Percentiles rank a stretch among this genome's conserved stretches.
These are phyloP conservation scores for Ophiostoma quercus DNA, from an alignment of 2,329 filamentous ascomycete species.

Conservation along the genomic window DNA sequence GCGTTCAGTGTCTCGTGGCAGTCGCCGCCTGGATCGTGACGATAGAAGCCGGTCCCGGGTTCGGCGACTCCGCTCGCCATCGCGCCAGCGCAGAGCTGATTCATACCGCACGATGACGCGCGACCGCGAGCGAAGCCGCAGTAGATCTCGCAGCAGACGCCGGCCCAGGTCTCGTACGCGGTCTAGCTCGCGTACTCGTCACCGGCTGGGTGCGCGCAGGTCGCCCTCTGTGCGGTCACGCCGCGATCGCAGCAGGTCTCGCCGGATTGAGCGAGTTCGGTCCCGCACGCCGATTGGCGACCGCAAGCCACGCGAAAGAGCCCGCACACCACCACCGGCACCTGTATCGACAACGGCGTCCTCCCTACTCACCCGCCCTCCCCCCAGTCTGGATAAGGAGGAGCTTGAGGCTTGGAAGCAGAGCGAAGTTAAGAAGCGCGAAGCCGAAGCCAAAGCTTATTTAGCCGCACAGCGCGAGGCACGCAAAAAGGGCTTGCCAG, in stretches of 20 bases:
- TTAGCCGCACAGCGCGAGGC: conserved; percentile 58
- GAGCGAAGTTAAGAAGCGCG: conserved; percentile 56
- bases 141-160: conserved; percentile 17
- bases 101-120: conserved; percentile 15
- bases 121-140: conserved; percentile 21
- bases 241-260: conserved; percentile 1
- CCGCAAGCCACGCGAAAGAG: neutral
- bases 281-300: neutral
- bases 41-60: conserved; percentile 22
- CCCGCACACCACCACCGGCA: conserved; percentile 20
- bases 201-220: conserved; percentile 4
- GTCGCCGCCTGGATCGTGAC: conserved; percentile 24
- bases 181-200: conserved; percentile 1
- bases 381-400: conserved; percentile 42
- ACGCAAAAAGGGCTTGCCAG: conserved; percentile 52
- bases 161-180: conserved; percentile 19
- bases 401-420: conserved; percentile 55
- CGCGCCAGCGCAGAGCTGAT: conserved; percentile 21
- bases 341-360: neutral
- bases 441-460: conserved; percentile 60
- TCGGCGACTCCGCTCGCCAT: conserved; percentile 21
- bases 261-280: neutral
- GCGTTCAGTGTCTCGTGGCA: conserved; percentile 31
- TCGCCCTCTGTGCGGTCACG: conserved; percentile 11
- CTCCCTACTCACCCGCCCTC: conserved; percentile 33